These are phyloP conservation scores for Trichomonascaceae sp. DNA, from an alignment of 1,139 yeast species.

Conservation along the genomic window DNA sequence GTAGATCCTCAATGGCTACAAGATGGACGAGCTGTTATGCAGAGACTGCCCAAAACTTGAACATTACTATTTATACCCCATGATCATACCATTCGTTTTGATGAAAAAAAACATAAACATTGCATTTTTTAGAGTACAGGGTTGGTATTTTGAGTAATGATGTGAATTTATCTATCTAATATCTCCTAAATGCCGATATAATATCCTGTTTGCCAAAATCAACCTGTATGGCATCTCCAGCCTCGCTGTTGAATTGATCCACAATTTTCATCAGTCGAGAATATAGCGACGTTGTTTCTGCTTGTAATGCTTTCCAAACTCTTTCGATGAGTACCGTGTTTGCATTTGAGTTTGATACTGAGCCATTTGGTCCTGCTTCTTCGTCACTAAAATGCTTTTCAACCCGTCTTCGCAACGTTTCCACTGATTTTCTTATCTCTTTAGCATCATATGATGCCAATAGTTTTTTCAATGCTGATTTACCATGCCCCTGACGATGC, in stretches of 20 bases:
- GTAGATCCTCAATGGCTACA: constrained; percentile 72
- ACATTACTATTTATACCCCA: background rate
- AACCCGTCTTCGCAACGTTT: constrained; percentile 51
- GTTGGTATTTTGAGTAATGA: background rate
- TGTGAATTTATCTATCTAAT: background rate
- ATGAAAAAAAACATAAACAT: background rate
- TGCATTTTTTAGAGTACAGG: background rate
- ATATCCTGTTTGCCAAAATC: constrained; percentile 42
- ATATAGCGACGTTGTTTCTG: constrained; percentile 42
- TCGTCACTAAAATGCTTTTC: constrained; percentile 49
- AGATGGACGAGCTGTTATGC: constrained; percentile 57
- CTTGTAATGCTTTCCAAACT: constrained; percentile 49
- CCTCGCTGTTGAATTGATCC: constrained; percentile 41
- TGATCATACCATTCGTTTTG: background rate
- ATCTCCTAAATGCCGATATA: constrained; percentile 34
- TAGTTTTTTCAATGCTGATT: constrained; percentile 52
- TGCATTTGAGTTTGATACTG: constrained; percentile 29
- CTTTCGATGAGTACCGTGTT: constrained; percentile 40
- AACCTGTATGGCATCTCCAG: constrained; percentile 22
- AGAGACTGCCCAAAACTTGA: constrained; percentile 47
- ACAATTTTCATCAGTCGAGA: constrained; percentile 38
- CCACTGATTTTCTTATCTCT: constrained; percentile 53
- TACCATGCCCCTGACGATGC: constrained; percentile 58
- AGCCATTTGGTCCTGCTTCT: constrained; percentile 27
- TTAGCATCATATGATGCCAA: constrained; percentile 50